Evolutionary conservation across 1,284 basidiomycete species (phyloP).

Genomic region (Trichosporon coremiiforme): DNA sequence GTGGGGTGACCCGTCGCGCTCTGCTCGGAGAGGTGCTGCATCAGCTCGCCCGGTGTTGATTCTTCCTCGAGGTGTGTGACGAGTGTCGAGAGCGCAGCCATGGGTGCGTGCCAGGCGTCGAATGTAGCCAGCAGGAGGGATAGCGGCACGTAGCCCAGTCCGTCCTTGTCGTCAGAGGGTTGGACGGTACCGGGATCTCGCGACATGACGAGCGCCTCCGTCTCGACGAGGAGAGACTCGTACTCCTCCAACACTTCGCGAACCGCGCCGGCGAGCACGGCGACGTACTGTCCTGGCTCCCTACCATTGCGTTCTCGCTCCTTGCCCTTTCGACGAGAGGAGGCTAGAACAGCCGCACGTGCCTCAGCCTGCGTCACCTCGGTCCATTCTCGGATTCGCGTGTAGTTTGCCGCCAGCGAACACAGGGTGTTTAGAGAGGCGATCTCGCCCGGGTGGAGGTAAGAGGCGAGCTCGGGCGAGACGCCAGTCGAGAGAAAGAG

Average conservation of each 20-base stretch:
- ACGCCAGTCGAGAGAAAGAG: slow-evolving; percentile 63
- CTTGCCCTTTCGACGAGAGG: slow-evolving; percentile 21
- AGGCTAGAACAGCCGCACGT: slow-evolving; percentile 32
- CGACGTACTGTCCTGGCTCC: slow-evolving; percentile 64
- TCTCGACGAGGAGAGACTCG: slow-evolving; percentile 73
- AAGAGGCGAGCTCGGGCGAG: slow-evolving; percentile 66
- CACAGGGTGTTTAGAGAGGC: slow-evolving; percentile 74
- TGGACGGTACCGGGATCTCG: slow-evolving; percentile 72
- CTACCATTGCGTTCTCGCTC: slow-evolving; percentile 40
- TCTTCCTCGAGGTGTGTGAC: slow-evolving; percentile 61
- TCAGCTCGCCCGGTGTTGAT: slow-evolving; percentile 72
- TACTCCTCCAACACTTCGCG: slow-evolving; percentile 75
- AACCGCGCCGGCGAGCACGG: slow-evolving; percentile 71
- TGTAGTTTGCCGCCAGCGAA: slow-evolving; percentile 70
- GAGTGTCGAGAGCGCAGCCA: slow-evolving; percentile 69
- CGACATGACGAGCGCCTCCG: slow-evolving; percentile 71
- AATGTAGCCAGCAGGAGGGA: slow-evolving; percentile 78
- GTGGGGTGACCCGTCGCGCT: slow-evolving; percentile 74
- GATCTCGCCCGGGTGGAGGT: slow-evolving; percentile 82
- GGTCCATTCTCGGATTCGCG: slow-evolving; percentile 63
- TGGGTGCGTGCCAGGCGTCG: slow-evolving; percentile 78
- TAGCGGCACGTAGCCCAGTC: slow-evolving; percentile 68
- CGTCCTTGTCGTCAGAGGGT: slow-evolving; percentile 58
- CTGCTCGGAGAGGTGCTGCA: slow-evolving; percentile 70
- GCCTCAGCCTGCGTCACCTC: slow-evolving; percentile 22